Base-by-base conservation (phyloP, 2,329 filamentous ascomycete genomes). In the Colletotrichum orbiculare region DNA sequence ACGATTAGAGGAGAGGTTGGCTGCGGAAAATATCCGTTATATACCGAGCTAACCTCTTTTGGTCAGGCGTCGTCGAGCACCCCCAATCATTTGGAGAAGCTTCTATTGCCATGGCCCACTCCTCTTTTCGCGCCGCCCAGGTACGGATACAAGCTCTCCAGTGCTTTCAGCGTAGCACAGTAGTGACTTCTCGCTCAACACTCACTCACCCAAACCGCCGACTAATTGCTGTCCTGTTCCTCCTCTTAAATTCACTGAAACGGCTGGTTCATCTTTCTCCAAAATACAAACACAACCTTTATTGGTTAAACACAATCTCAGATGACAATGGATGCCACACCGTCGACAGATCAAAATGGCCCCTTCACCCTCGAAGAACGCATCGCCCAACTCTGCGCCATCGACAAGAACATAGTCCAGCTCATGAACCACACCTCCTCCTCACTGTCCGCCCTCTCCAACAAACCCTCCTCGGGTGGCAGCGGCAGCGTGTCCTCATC, bases 301-400 rank as follows among this genome's bases (percentile, higher is more conserved):
- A 25, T 25, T 25, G 25, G 25, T 25, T 25, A 25, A 25, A 25
- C 4, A 35, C n/a, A 54, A 17, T n/a, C 25, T 42, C 46, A 12
- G 7, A 7, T 8, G n/a, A 55, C 33, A 1, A 68, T 68, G 67
- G 39, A 41, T 25, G 67, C 67, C 54, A 46, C 61, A 38, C 17
- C 63, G 35, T 68, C 67, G 62, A 45, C 54, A 39, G 65, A 43
- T 55, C 68, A 72, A 12, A 59, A 73, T 35, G 69, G 73, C 46
- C 83, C 85, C n/a, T 91, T 94, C 69, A 91, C 88, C 9, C 85
- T 91, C 39, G 86, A 90, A 45, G 91, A 96, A 75, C 92, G 91
- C 69, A 93, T 97, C 69, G 83, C 89, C 62, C 92, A 96, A 72
- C 86, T 97, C 60, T 91, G 89, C 70, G 87, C 90, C 46, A 91